Evolutionary conservation across 139 green algal genomes (phyloP).

Genomic region (Chlamydomonas applanata): DNA sequence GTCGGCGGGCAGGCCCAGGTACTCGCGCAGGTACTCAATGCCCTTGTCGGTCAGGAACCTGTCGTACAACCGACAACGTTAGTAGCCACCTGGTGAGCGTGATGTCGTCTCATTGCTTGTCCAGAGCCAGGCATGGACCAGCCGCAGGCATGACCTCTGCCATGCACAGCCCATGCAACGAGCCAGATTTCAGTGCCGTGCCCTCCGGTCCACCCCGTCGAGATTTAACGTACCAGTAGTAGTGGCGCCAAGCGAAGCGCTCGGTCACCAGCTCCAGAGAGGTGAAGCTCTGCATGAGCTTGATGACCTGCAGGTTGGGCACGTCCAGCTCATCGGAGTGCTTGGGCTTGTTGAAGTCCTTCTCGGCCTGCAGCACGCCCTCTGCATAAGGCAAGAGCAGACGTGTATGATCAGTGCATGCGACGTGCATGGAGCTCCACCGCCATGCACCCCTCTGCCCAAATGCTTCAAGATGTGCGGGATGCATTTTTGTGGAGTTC

Average conservation of each 20-base stretch:
- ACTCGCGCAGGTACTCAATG: slow-evolving; percentile 98
- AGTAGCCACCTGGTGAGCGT: too few relatives aligned
- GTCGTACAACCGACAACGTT: background rate
- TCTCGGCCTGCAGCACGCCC: slow-evolving; percentile 97
- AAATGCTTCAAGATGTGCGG: too few relatives aligned
- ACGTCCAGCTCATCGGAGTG: slow-evolving; percentile 92
- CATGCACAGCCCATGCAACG: too few relatives aligned
- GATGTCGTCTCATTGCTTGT: too few relatives aligned
- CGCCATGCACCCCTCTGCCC: too few relatives aligned
- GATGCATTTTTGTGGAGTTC: too few relatives aligned
- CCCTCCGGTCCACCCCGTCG: too few relatives aligned
- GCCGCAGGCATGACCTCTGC: too few relatives aligned
- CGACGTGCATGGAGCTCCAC: background rate
- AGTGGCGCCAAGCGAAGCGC: slow-evolving; percentile 97
- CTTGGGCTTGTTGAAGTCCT: slow-evolving; percentile 96
- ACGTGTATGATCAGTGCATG: background rate
- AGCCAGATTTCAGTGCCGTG: too few relatives aligned
- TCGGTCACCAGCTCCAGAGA: slow-evolving; percentile 94
- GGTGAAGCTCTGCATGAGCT: slow-evolving; percentile 98
- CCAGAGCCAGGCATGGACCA: too few relatives aligned
- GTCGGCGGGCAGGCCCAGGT: slow-evolving; percentile 95
- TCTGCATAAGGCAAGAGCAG: slow-evolving; percentile 68
- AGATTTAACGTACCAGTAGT: slow-evolving; percentile 86
- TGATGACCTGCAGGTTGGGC: slow-evolving; percentile 96
- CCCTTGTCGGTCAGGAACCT: slow-evolving; percentile 97